Conservation (phyloP, 495 filamentous ascomycete genomes). For the Neurospora sp. region DNA sequence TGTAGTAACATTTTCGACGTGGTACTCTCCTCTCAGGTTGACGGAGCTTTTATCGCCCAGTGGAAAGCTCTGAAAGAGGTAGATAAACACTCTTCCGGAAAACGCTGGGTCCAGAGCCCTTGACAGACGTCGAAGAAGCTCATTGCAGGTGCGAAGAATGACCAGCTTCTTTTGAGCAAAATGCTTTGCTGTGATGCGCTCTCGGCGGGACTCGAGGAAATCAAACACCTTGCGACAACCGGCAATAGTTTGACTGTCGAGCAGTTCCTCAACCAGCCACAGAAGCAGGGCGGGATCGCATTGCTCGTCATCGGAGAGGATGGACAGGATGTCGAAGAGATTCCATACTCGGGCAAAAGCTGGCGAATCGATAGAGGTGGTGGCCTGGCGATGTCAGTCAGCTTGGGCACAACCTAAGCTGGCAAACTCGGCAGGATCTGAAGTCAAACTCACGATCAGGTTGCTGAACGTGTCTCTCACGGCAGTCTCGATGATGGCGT, state of each 20-base stretch:
- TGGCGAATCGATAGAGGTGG: constrained; percentile 60
- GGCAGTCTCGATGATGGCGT: constrained; percentile 66
- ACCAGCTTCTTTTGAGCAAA: constrained; percentile 77
- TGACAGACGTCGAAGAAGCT: constrained; percentile 81
- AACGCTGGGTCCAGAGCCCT: constrained; percentile 94
- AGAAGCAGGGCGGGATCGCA: constrained; percentile 78
- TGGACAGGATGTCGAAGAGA: constrained; percentile 77
- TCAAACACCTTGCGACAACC: constrained; percentile 87
- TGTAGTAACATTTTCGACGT: constrained; percentile 86
- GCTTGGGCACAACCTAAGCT: not conserved
- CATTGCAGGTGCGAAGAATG: constrained; percentile 88
- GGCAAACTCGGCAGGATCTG: not conserved
- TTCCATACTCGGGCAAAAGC: constrained; percentile 81
- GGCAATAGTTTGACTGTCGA: constrained; percentile 90
- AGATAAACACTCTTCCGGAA: constrained; percentile 93
- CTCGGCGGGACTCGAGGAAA: constrained; percentile 84
- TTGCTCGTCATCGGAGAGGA: constrained; percentile 75
- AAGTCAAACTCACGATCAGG: constrained; percentile 48
- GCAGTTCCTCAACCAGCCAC: constrained; percentile 85
- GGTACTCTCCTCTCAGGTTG: constrained; percentile 92
- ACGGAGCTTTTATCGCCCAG: constrained; percentile 94
- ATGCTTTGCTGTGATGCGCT: constrained; percentile 75
- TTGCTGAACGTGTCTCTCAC: constrained; percentile 68
- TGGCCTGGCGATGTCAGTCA: constrained; percentile 38
- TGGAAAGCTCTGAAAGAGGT: constrained; percentile 93